These are phyloP conservation scores for Sporothrix luriei DNA, from an alignment of 2,329 filamentous ascomycete genomes.

Conservation along the genomic window DNA sequence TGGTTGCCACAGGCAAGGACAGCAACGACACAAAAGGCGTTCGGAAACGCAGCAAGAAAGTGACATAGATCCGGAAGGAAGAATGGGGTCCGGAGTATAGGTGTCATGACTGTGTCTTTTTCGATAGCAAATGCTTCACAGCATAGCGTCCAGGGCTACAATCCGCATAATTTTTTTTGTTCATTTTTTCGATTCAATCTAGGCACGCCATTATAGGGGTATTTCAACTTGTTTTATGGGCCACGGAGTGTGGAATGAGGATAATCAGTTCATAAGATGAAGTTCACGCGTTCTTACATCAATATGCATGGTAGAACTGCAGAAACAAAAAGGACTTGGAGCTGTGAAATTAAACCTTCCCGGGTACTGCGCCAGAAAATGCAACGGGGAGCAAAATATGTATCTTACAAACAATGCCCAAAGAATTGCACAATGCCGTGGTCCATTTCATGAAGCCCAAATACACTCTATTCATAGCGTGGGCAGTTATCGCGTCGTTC, in stretches of 20 bases:
- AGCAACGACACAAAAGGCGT: background rate
- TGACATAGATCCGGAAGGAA: background rate
- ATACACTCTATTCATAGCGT: background rate
- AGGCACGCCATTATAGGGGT: background rate
- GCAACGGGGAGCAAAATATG: background rate
- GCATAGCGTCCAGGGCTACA: constrained; percentile 25
- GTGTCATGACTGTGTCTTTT: background rate
- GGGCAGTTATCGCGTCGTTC: constrained; percentile 13
- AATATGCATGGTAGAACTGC: background rate
- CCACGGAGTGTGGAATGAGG: background rate
- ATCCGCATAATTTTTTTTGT: constrained; percentile 12
- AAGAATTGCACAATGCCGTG: constrained; percentile 14
- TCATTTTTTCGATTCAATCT: background rate
- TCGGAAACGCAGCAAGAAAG: constrained; percentile 28
- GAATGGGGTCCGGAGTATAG: constrained; percentile 2
- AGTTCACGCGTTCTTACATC: background rate
- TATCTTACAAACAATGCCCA: background rate
- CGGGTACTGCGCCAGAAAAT: background rate
- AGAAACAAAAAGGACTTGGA: constrained; percentile 13
- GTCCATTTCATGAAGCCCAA: constrained; percentile 7
- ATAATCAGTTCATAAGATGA: background rate
- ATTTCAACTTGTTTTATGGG: background rate
- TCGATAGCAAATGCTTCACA: constrained; percentile 1
- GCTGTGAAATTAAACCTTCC: constrained; percentile 23
- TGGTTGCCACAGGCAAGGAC: constrained; percentile 13